A percentile compares a stretch with the other conserved stretches of the same genome.
Evolutionary conservation across 495 filamentous ascomycete species (phyloP).

Genomic region (Trichoderma gamsii): DNA sequence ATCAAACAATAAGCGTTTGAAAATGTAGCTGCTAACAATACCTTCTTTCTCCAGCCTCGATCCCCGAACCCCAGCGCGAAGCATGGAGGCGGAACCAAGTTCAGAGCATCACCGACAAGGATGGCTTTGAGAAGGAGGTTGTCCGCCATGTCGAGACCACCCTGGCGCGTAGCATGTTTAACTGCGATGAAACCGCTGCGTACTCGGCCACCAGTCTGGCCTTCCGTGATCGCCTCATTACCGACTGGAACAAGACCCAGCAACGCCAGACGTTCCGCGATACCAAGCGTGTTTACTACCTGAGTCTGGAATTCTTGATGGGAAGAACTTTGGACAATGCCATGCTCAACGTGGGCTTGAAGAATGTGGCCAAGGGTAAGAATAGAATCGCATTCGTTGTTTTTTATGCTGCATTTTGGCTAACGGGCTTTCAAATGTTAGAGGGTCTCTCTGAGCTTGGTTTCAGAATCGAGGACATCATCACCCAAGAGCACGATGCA

Average conservation of each 20-base stretch:
- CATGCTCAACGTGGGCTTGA: conserved; percentile 90
- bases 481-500: conserved; percentile 91
- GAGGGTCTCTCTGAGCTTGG: conserved; percentile 76
- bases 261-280: conserved; percentile 88
- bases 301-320: conserved; percentile 97
- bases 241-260: conserved; percentile 96
- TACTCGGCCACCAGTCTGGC: conserved; percentile 88
- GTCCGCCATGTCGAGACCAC: conserved; percentile 96
- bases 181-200: conserved; percentile 92
- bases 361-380: conserved; percentile 72
- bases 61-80: conserved; percentile 82
- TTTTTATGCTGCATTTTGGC: conserved; percentile 15
- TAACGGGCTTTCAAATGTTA: not conserved
- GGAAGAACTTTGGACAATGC: conserved; percentile 94
- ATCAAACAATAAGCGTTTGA: not conserved
- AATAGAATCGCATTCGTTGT: not conserved
- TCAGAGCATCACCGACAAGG: conserved; percentile 65
- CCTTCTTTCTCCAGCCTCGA: conserved; percentile 42
- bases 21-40: conserved; percentile 24
- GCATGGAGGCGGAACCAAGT: conserved; percentile 78
- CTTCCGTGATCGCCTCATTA: conserved; percentile 85
- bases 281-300: conserved; percentile 90
- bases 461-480: conserved; percentile 94
- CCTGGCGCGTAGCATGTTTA: conserved; percentile 90
- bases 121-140: conserved; percentile 64